Evolutionary conservation across 2,329 filamentous ascomycete species (phyloP).

Genomic region (Akanthomyces lecanii): DNA sequence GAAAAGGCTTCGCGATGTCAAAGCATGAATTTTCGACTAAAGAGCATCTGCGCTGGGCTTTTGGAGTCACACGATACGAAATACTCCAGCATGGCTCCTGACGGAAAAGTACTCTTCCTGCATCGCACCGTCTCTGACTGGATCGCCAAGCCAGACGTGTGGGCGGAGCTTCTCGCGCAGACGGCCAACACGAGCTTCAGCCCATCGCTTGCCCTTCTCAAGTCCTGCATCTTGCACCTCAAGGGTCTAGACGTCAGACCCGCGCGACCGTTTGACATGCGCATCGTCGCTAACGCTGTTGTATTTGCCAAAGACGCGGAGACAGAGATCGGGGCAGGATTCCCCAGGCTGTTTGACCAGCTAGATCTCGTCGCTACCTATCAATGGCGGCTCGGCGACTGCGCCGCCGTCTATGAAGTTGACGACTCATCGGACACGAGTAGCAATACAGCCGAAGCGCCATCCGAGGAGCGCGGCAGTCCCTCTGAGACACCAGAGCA

Average conservation of each 20-base stretch:
- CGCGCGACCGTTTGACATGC: not conserved
- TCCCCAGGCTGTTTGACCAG: slow-evolving; percentile 3
- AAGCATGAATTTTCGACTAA: not conserved
- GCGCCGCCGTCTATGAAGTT: slow-evolving; percentile 1
- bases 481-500: not conserved
- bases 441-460: not conserved
- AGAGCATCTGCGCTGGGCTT: slow-evolving; percentile 5
- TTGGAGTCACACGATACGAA: slow-evolving; percentile 1
- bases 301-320: slow-evolving; percentile 1
- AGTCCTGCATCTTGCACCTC: not conserved
- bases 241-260: not conserved
- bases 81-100: slow-evolving; percentile 5
- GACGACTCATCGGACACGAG: not conserved
- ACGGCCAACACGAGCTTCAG: not conserved
- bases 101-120: slow-evolving; percentile 1
- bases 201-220: slow-evolving; percentile 3
- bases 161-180: not conserved
- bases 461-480: not conserved
- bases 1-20: not conserved
- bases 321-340: not conserved
- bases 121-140: slow-evolving; percentile 14
- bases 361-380: not conserved
- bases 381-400: slow-evolving; percentile 7
- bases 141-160: not conserved
- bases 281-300: not conserved